Base-by-base conservation (phyloP, 2,329 filamentous ascomycete species). In the Teratosphaeriaceae sp. region DNA sequence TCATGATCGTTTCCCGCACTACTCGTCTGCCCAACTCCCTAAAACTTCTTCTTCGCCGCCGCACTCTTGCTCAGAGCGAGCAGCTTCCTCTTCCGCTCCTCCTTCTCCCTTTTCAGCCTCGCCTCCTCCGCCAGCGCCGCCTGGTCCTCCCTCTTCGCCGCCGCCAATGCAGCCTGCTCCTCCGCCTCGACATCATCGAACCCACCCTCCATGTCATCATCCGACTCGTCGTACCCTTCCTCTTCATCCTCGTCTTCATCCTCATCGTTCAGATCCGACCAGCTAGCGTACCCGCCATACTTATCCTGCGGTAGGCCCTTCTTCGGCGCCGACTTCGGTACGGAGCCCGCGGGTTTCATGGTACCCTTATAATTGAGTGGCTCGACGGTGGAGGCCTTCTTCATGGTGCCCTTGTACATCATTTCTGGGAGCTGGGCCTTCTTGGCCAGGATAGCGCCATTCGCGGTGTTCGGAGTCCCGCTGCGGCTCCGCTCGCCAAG, bases 181-280 rank as follows among this genome's bases (percentile, higher is more conserved):
- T 90, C 85, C 26, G 74, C 66, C 48, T 88, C 82, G 31, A 89
- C 77, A 53, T 89, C 85, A 47, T 81, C 82, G 33, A 84, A 63
- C 19, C 84, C 84, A 3, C 82, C 68, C 47, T 88, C 83, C 40
- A 89, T 78, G 51, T 88, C 84, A 46, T 80, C 81, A 27, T 83
- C 61, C 24, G 83, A 84, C 2, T 83, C 85, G 61, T 88, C 84
- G 82, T 88, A 88, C 54, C 87, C 85, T 5, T 82, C 84, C 5
- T 61, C 78, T 42, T 84, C 83, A 1, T 79, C 81, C 23, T 84
- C 79, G 33, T 76, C 72, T 5, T 67, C 65, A 2, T 69, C 70
- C 20, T 71, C 69, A 21, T 64, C 51, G 46, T 59, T 54, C 49
- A 62, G 49, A 56, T 58, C 63, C 37, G 55, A 65, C 62, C 55